Evolutionary conservation across 2,329 filamentous ascomycete genomes (phyloP), one percentile per base, ranked within the genome.

Genomic region (Magnaporthales sp.): DNA sequence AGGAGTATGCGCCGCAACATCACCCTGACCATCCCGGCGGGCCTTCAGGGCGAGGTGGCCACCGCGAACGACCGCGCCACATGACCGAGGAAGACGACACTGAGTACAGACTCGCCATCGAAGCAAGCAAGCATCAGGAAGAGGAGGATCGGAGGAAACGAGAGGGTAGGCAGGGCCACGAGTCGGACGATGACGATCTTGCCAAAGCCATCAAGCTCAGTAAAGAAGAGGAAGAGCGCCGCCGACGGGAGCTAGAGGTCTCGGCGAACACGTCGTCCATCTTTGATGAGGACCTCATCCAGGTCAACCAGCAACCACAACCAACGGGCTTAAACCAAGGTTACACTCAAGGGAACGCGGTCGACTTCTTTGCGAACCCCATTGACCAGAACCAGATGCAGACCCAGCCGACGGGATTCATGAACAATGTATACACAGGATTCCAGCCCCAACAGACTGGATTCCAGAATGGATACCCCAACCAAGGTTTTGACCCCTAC

Each of bases 361-460:
- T 99, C 22, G 95, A 99, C 78, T 98, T 96, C 87, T 95, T 96
- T 73, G 95, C 94, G 68, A 99, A 99, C 77, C 92, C 93, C 13
- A 90, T 98, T 73, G 91, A 94, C 67, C 89, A 88, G 73, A 87
- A 80, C 72, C 89, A 91, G 75, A 84, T 89, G 71, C 89, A 93
- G 75, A 84, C 86, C 61, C 93, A 97, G 76, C 90, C 87, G 3
- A 96, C 92, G 0, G 92, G 92, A n/a, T 91, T 81, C 71, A 80
- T 86, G 76, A 75, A 77, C 66, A 84, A 84, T 70, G 80, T 82
- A 30, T 88, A 86, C 70, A 86, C 84, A 22, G 83, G 82, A 10
- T 85, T 78, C 73, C 79, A 77, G 69, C 74, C 78, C 66, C 79
- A 84, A 66, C 80, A 79, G 19, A 83, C 84, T 15, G 84, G 82